Percentiles rank a stretch among this genome's conserved stretches.
These are phyloP conservation scores for Gyrodon lividus DNA, from an alignment of 768 basidiomycete genomes.

Conservation along the genomic window DNA sequence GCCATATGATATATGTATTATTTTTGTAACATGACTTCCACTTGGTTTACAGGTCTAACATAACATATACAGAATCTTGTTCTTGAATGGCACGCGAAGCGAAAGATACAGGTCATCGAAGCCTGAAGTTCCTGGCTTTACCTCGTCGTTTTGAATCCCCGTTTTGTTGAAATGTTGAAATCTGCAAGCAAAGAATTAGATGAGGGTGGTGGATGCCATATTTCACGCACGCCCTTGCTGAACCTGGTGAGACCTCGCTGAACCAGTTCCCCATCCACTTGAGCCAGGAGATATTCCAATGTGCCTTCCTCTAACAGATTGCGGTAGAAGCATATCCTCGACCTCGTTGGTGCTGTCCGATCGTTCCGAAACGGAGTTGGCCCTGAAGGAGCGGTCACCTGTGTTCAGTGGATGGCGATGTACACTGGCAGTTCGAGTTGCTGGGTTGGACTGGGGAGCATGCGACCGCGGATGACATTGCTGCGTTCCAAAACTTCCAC, in stretches of 20 bases:
- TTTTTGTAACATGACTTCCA: slow-evolving; percentile 10
- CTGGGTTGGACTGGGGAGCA: slow-evolving; percentile 22
- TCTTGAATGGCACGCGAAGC: background rate
- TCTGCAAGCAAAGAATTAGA: slow-evolving; percentile 29
- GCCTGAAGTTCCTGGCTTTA: slow-evolving; percentile 5
- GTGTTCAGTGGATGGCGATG: slow-evolving; percentile 45
- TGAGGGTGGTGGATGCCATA: background rate
- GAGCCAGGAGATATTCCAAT: slow-evolving; percentile 22
- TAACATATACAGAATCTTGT: slow-evolving; percentile 8
- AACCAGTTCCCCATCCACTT: slow-evolving; percentile 38
- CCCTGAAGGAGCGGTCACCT: slow-evolving; percentile 43
- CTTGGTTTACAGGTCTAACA: slow-evolving; percentile 13
- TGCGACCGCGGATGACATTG: slow-evolving; percentile 33
- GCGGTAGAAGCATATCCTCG: slow-evolving; percentile 56
- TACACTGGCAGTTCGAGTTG: slow-evolving; percentile 22
- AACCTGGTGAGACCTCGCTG: slow-evolving; percentile 21
- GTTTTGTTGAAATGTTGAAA: slow-evolving; percentile 43
- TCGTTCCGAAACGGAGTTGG: slow-evolving; percentile 50
- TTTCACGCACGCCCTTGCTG: slow-evolving; percentile 29
- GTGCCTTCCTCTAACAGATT: slow-evolving; percentile 18
- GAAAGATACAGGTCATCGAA: too few species aligned
- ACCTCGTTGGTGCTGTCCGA: slow-evolving; percentile 73
- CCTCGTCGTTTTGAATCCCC: slow-evolving; percentile 49
- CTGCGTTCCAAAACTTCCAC: slow-evolving; percentile 31
- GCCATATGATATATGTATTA: slow-evolving; percentile 24